Conservation (phyloP, 1,284 basidiomycete genomes). For the Sphagnurus paluster region DNA sequence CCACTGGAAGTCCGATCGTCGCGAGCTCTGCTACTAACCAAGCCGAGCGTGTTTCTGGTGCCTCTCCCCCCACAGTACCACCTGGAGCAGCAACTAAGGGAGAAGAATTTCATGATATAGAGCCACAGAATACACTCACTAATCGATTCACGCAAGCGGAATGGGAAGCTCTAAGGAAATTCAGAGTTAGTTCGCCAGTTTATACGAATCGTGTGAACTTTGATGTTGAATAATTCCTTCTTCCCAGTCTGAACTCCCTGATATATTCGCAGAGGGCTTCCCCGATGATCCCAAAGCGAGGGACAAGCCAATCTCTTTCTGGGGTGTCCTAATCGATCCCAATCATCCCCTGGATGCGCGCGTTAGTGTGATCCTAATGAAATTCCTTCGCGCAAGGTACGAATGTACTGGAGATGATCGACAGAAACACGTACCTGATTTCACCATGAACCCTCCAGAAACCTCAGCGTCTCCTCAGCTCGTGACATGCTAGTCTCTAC, state of each 20-base stretch:
- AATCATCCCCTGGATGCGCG: constrained; percentile 52
- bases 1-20: too few species aligned
- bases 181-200: constrained; percentile 51
- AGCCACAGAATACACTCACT: constrained; percentile 70
- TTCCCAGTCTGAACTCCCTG: constrained; percentile 56
- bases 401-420: too few species aligned
- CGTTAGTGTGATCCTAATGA: constrained; percentile 72
- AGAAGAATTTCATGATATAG: constrained; percentile 26
- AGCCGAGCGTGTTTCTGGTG: not conserved
- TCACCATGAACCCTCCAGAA: too few species aligned
- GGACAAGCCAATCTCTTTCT: constrained; percentile 55
- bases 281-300: constrained; percentile 52
- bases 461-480: constrained; percentile 55
- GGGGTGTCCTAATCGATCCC: constrained; percentile 70
- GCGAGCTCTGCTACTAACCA: constrained; percentile 1
- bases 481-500: constrained; percentile 67
- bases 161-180: constrained; percentile 65
- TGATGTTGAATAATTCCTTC: too few species aligned
- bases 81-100: not conserved
- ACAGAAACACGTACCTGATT: too few species aligned
- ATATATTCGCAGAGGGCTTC: constrained; percentile 58
- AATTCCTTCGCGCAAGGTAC: constrained; percentile 79
- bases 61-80: constrained; percentile 1
- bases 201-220: too few species aligned
- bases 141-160: constrained; percentile 66